phyloP scores from a whole-genome alignment of 2,329 filamentous ascomycete genomes.

The Chaetomiaceae sp. region DNA sequence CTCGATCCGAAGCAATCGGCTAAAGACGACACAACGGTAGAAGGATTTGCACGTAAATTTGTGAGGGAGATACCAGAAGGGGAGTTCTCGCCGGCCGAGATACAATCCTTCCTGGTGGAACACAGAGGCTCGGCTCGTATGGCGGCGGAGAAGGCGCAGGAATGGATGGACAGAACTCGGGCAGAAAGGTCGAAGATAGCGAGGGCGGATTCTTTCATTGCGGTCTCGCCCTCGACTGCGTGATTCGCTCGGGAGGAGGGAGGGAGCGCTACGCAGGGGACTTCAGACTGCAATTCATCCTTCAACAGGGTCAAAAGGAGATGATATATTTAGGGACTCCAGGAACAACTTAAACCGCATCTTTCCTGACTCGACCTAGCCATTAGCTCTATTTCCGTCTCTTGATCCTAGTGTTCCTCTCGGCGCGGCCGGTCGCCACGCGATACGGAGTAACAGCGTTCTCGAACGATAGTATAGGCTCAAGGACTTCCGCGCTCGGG shows the following conservation, averaged over 20 bases:
- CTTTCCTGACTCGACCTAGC: too few relatives aligned
- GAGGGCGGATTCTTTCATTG: constrained; percentile 8
- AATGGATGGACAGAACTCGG: constrained; percentile 10
- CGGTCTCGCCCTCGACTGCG: background rate
- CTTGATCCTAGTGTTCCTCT: too few relatives aligned
- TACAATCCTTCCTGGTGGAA: constrained; percentile 11
- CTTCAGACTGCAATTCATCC: background rate
- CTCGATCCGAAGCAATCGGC: background rate
- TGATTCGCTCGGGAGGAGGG: background rate
- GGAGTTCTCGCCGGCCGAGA: constrained; percentile 12
- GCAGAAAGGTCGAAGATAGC: constrained; percentile 10
- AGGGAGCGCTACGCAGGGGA: background rate
- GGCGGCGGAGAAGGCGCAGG: constrained; percentile 9
- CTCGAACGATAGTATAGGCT: too few relatives aligned
- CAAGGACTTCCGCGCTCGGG: too few relatives aligned
- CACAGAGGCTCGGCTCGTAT: constrained; percentile 2
- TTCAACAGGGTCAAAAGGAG: background rate
- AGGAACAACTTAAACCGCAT: too few relatives aligned
- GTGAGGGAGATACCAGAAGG: constrained; percentile 2
- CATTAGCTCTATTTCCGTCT: too few relatives aligned
- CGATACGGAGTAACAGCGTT: too few relatives aligned
- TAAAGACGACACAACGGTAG: background rate
- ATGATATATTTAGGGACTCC: background rate
- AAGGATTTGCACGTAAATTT: constrained; percentile 2
- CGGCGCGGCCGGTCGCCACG: too few relatives aligned